phyloP scores from a whole-genome alignment of 441 rosid species.

The Arabidopsis lyrata region DNA sequence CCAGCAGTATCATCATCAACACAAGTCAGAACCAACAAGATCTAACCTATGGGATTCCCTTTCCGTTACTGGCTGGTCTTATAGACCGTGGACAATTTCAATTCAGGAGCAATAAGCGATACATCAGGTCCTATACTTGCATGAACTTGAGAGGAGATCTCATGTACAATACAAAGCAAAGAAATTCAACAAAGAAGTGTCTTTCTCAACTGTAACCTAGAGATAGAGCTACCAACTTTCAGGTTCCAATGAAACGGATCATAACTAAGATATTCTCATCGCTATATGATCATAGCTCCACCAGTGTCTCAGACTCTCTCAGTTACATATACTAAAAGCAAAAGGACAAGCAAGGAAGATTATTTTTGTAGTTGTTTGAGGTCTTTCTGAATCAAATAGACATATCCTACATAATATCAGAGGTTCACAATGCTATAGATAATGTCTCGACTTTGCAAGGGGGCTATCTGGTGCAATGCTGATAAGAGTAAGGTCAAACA shows the following conservation, averaged over 20 bases:
- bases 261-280: background rate
- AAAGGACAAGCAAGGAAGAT: background rate
- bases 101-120: background rate
- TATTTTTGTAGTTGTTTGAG: background rate
- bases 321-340: background rate
- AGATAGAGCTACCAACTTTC: background rate
- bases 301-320: background rate
- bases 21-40: conserved; percentile 4
- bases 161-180: background rate
- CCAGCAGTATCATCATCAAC: conserved; percentile 1
- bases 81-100: background rate
- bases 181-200: background rate
- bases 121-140: background rate
- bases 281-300: conserved; percentile 2
- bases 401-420: background rate
- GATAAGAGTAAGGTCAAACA: conserved; percentile 1
- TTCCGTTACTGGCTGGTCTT: background rate
- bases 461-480: background rate
- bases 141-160: conserved; percentile 7
- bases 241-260: background rate
- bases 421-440: conserved; percentile 5
- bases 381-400: background rate
- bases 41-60: background rate
- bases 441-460: background rate
- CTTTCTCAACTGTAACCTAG: background rate